Evolutionary conservation across 192 early-diverging fungal genomes (phyloP).

Genomic region (Gonapodya prolifera): DNA sequence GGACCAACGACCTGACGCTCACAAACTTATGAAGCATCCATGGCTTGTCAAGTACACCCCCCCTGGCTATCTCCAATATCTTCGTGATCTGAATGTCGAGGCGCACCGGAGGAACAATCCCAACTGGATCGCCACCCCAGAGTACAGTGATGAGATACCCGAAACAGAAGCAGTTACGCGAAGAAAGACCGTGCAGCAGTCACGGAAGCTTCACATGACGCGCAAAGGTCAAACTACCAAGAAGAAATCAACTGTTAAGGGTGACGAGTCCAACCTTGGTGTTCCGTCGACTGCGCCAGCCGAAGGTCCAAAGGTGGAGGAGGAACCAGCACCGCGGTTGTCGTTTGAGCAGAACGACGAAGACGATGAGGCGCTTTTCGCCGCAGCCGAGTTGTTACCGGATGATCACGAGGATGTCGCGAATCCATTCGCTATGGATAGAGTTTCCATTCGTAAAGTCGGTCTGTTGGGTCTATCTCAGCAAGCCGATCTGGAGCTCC

Average conservation of each 20-base stretch:
- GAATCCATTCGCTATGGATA: not conserved
- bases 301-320: not conserved
- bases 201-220: not conserved
- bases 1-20: slow-evolving; percentile 24
- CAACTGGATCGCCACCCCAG: not conserved
- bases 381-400: not conserved
- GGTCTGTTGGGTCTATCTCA: not conserved
- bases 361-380: not conserved
- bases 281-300: not conserved
- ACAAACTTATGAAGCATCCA: not conserved
- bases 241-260: not conserved
- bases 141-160: not conserved
- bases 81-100: not conserved
- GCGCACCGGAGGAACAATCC: not conserved
- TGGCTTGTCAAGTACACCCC: not conserved
- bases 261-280: not conserved
- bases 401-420: not conserved
- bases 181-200: not conserved
- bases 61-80: not conserved
- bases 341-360: not conserved
- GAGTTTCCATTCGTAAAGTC: not conserved
- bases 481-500: not conserved
- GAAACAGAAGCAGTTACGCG: not conserved
- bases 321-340: not conserved
- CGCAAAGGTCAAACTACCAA: not conserved